Evolutionary conservation across 2,329 filamentous ascomycete genomes (phyloP).

Genomic region (Alternaria brassicae): DNA sequence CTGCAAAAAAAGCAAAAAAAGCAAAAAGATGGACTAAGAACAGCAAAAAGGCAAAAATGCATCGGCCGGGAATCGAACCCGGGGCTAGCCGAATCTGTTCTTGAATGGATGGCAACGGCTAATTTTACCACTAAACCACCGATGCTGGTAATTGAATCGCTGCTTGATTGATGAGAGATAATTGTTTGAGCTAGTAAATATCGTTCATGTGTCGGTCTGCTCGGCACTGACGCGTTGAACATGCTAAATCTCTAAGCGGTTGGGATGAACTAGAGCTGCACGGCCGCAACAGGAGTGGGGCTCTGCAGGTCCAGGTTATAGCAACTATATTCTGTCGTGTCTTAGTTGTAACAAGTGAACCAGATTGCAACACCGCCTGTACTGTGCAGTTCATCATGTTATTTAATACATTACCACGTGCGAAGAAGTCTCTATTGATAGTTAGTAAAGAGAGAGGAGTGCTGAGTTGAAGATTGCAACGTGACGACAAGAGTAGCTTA

Average conservation of each 20-base stretch:
- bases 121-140: conserved; percentile 28
- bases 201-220: no score
- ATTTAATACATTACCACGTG: not conserved
- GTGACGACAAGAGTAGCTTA: no score
- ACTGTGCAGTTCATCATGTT: not conserved
- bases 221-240: no score
- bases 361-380: not conserved
- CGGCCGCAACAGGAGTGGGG: not conserved
- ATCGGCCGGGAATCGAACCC: conserved; percentile 25
- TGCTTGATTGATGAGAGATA: not conserved
- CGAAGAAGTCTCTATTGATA: not conserved
- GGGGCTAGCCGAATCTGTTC: conserved; percentile 19
- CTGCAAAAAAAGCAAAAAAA: not conserved
- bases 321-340: not conserved
- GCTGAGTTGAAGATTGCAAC: no score
- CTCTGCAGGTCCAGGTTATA: not conserved
- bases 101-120: conserved; percentile 19
- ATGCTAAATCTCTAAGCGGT: no score
- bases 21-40: not conserved
- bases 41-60: not conserved
- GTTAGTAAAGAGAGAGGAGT: no score
- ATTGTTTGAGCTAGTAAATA: no score
- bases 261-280: not conserved
- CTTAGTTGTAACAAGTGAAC: not conserved
- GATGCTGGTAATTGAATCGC: conserved; percentile 4